Base-by-base conservation (phyloP, 495 filamentous ascomycete species). In the Rhypophila decipiens region DNA sequence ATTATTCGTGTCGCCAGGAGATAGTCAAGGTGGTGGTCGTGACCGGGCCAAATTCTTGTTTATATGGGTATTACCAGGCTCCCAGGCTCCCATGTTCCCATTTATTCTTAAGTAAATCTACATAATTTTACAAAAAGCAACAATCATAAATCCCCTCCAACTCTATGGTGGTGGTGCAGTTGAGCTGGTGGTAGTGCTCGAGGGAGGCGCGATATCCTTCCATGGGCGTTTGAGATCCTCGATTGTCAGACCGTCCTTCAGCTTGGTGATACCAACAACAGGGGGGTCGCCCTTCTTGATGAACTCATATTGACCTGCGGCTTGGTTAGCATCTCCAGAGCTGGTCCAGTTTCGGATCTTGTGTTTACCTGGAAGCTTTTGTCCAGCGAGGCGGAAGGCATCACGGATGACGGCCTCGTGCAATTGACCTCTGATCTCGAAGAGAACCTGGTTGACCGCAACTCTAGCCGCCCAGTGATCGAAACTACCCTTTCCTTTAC, bases 401-500 rank as follows among this genome's bases (percentile, higher is more conserved):
- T 99, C 94, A 52, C 85, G 78, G 8, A 86, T 88, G 58, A 99
- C 77, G 72, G 96, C 85, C 72, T 99, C 93, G 75, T 99, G 93
- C 46, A 96, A 49, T 52, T 89, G 77, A 23, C 90, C 94, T 63
- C 86, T 89, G 50, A 99, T 69, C 69, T 99, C 93, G 52, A 99
- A 88, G 13, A 97, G 72, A 33, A 99, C 76, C 64, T 87, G 84
- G 66, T 84, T 91, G 46, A 96, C 86, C 11, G 87, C 81, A 50
- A 96, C 80, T 57, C 90, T 82, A 13, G 84, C 75, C 22, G 91
- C 87, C 93, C 93, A 99, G 69, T 93, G 87, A 68, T 97, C 93
- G 67, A 97, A 96, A 52, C 81, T 84, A 54, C 93, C 93, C 71
- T 97, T 99, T 65, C 93, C 93, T 72, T 95, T 97, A 68, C 93